These are phyloP conservation scores for Psilocybe sp. DNA, from an alignment of 768 basidiomycete species.

Conservation along the genomic window DNA sequence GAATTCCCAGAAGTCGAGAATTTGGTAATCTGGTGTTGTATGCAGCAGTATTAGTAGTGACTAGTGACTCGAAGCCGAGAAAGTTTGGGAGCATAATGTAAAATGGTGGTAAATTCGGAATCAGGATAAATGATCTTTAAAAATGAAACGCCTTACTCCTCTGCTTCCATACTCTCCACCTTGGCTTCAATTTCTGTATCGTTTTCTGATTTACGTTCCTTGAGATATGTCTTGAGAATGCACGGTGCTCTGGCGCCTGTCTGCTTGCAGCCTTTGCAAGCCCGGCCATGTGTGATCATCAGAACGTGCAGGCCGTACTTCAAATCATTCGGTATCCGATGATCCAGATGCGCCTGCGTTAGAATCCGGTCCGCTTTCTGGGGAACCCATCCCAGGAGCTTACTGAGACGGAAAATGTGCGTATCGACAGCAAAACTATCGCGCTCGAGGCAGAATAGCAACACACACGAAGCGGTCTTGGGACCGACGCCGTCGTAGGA, in stretches of 20 bases:
- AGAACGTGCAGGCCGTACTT: constrained; percentile 59
- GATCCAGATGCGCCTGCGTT: constrained; percentile 57
- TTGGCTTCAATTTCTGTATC: background rate
- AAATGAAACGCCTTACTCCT: background rate
- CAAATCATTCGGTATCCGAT: constrained; percentile 45
- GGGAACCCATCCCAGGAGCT: constrained; percentile 51
- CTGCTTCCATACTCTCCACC: background rate
- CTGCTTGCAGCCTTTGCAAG: constrained; percentile 52
- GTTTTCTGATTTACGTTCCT: constrained; percentile 9
- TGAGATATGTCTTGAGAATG: constrained; percentile 29
- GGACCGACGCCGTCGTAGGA: constrained; percentile 59
- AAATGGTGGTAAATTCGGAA: no score
- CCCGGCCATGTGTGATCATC: constrained; percentile 55
- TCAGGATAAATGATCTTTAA: no score
- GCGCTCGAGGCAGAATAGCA: constrained; percentile 59
- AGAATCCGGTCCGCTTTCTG: constrained; percentile 43
- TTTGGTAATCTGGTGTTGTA: no score
- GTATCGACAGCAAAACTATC: constrained; percentile 65
- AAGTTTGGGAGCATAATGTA: no score
- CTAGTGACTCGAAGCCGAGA: no score
- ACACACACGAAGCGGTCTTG: constrained; percentile 62
- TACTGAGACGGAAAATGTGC: constrained; percentile 55
- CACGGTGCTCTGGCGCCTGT: constrained; percentile 22
- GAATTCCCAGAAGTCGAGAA: no score
- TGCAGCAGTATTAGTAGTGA: no score